phyloP scores from a whole-genome alignment of 2,329 filamentous ascomycete genomes.

The Botrytis elliptica region DNA sequence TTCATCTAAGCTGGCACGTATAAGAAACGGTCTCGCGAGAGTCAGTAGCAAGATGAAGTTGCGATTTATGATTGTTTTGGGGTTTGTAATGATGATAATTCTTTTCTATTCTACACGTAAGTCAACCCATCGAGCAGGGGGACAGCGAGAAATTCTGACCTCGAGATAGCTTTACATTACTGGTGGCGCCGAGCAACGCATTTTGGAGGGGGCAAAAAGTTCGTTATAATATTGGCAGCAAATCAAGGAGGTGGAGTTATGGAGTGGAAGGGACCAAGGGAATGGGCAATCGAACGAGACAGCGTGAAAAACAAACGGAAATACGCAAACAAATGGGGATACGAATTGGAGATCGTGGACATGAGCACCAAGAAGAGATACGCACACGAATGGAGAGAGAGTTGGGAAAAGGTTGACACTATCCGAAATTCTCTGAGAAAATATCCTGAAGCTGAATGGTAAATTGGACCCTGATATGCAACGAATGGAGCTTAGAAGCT shows the following conservation, averaged over 20 bases:
- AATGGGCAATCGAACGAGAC: slow-evolving; percentile 98
- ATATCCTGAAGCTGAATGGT: slow-evolving; percentile 97
- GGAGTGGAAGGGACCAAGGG: slow-evolving; percentile 96
- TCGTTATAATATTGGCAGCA: slow-evolving; percentile 87
- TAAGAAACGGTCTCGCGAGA: slow-evolving; percentile 48
- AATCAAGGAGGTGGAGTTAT: slow-evolving; percentile 97
- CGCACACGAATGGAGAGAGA: slow-evolving; percentile 97
- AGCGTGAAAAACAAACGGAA: slow-evolving; percentile 93
- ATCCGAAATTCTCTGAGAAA: slow-evolving; percentile 86
- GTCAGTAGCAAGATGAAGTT: slow-evolving; percentile 66
- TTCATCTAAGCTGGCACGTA: slow-evolving; percentile 48
- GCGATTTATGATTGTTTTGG: slow-evolving; percentile 56
- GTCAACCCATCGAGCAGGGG: slow-evolving; percentile 42
- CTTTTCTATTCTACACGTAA: slow-evolving; percentile 73
- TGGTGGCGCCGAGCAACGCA: slow-evolving; percentile 69
- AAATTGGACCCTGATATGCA: slow-evolving; percentile 41
- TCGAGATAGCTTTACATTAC: slow-evolving; percentile 42
- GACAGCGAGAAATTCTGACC: slow-evolving; percentile 22
- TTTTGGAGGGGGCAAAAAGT: slow-evolving; percentile 84
- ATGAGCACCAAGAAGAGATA: slow-evolving; percentile 99
- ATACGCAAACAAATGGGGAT: slow-evolving; percentile 86
- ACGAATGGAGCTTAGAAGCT: slow-evolving; percentile 10
- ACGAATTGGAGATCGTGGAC: slow-evolving; percentile 93
- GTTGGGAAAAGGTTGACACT: slow-evolving; percentile 98
- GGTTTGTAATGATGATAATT: slow-evolving; percentile 60